Conservation (phyloP, 192 early-diverging fungal genomes). For the Entomortierella beljakovae region DNA sequence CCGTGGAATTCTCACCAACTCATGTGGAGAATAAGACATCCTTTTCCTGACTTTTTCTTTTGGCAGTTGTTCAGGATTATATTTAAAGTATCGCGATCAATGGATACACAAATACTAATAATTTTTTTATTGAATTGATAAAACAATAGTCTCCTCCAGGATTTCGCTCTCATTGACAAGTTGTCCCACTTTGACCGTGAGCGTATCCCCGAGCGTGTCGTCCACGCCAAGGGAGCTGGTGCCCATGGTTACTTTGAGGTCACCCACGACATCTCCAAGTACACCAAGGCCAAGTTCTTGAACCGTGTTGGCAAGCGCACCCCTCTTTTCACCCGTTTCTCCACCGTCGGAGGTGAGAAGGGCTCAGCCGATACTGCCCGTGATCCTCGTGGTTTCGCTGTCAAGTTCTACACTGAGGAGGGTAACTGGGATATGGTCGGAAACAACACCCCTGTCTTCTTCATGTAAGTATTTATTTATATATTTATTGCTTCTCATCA, state of each 20-base stretch:
- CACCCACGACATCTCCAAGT: constrained; percentile 59
- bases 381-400: constrained; percentile 77
- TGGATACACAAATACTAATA: not conserved
- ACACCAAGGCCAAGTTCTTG: constrained; percentile 74
- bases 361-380: constrained; percentile 75
- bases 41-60: not conserved
- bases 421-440: constrained; percentile 77
- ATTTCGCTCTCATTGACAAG: constrained; percentile 79
- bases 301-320: constrained; percentile 71
- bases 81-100: too few species aligned
- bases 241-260: constrained; percentile 85
- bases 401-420: constrained; percentile 84
- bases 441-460: constrained; percentile 75
- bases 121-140: not conserved
- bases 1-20: not conserved
- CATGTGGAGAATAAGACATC: not conserved
- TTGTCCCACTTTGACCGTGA: constrained; percentile 87
- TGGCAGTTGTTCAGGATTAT: too few species aligned
- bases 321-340: constrained; percentile 75
- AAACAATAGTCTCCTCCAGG: constrained; percentile 62
- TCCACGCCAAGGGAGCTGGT: constrained; percentile 88
- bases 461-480: constrained; percentile 57
- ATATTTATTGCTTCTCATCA: not conserved
- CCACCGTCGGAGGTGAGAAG: constrained; percentile 69
- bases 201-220: constrained; percentile 88